These are phyloP conservation scores for Cenchrus americanus DNA, from an alignment of 176 grass and related monocot genomes.

Conservation along the genomic window DNA sequence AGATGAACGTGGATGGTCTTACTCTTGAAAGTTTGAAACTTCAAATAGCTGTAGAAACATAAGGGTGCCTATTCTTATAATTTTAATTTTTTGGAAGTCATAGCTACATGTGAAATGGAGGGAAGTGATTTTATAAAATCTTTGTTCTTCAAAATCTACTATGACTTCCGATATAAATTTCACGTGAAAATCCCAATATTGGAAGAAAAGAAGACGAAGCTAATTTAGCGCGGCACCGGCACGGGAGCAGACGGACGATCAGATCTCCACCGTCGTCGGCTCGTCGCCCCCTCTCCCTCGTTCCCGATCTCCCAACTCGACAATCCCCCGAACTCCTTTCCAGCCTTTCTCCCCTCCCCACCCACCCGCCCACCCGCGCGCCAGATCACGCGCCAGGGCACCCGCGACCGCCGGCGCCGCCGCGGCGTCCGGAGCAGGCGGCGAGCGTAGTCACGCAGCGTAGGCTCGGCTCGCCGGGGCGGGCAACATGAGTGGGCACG, in stretches of 20 bases:
- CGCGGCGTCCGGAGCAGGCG: conserved; percentile 9
- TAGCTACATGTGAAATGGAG: background rate
- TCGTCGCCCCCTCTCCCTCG: background rate
- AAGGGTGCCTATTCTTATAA: background rate
- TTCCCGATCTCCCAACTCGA: conserved; percentile 1
- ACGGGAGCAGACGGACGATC: conserved; percentile 1
- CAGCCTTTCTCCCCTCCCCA: background rate
- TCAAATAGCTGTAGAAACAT: background rate
- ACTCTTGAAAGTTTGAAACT: background rate
- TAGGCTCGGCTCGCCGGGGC: conserved; percentile 35
- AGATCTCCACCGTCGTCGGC: conserved; percentile 41
- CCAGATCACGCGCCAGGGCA: conserved; percentile 29
- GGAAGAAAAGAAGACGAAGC: background rate
- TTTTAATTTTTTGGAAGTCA: background rate
- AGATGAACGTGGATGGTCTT: too few species aligned
- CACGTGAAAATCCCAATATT: background rate
- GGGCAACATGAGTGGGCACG: conserved; percentile 94
- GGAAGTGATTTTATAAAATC: too few species aligned
- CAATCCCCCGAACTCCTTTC: conserved; percentile 14
- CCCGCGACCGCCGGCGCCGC: conserved; percentile 27
- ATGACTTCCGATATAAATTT: background rate
- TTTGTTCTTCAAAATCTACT: background rate
- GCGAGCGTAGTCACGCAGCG: conserved; percentile 22
- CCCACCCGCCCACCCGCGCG: conserved; percentile 36
- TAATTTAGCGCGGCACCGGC: background rate